phyloP scores from a whole-genome alignment of 2,329 filamentous ascomycete species.

The Metarhizium robertsii region DNA sequence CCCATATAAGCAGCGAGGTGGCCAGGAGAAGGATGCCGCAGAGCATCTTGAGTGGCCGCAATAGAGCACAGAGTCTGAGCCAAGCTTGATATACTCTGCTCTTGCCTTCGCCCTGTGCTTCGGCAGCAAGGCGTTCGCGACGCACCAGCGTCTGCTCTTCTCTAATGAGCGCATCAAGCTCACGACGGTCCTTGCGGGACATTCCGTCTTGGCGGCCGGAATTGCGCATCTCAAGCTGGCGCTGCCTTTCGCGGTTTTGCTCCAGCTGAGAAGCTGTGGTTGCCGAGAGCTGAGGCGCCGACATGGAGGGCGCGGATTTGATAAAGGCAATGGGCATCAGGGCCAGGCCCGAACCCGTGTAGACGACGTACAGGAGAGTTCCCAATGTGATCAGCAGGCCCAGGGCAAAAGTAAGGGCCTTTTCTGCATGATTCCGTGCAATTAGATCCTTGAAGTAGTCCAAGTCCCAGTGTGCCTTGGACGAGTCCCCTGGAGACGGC shows the following conservation, averaged over 20 bases:
- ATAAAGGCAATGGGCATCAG: conserved; percentile 84
- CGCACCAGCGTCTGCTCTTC: conserved; percentile 90
- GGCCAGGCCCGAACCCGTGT: conserved; percentile 82
- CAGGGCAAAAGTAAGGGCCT: conserved; percentile 80
- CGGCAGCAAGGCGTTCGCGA: conserved; percentile 77
- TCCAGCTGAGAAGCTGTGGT: conserved; percentile 74
- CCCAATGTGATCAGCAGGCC: conserved; percentile 85
- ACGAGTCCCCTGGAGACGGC: conserved; percentile 61
- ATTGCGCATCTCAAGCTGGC: conserved; percentile 81
- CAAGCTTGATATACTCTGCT: conserved; percentile 65
- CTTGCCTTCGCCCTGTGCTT: conserved; percentile 68
- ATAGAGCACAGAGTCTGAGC: conserved; percentile 71
- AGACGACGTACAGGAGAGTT: conserved; percentile 76
- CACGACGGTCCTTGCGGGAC: conserved; percentile 76
- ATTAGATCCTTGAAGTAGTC: conserved; percentile 87
- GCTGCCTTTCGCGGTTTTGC: conserved; percentile 81
- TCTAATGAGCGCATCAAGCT: conserved; percentile 76
- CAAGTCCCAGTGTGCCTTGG: conserved; percentile 63
- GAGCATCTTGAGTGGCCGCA: conserved; percentile 81
- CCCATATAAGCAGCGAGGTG: conserved; percentile 67
- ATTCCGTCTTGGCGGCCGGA: conserved; percentile 65
- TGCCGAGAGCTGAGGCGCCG: conserved; percentile 67
- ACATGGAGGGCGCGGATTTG: conserved; percentile 81
- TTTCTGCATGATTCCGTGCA: conserved; percentile 73
- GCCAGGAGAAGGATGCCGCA: conserved; percentile 72